phyloP scores from a whole-genome alignment of 2,329 filamentous ascomycete species.

The Exophiala bonariae region DNA sequence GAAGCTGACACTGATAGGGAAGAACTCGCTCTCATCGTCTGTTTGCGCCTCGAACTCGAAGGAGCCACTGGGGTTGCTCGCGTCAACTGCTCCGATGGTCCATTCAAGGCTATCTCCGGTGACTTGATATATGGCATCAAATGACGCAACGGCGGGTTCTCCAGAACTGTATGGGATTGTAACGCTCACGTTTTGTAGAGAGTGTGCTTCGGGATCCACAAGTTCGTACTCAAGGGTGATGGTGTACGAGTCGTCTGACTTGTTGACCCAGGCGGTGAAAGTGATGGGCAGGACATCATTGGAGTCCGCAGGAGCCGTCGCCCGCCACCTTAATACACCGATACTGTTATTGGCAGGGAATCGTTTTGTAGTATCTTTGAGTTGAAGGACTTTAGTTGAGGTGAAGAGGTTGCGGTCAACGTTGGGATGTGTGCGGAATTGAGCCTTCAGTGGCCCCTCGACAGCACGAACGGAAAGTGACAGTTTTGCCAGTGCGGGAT shows the following conservation, averaged over 20 bases:
- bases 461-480: conserved; percentile 78
- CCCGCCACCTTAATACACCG: conserved; percentile 89
- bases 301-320: conserved; percentile 77
- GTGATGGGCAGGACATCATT: conserved; percentile 82
- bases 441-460: conserved; percentile 62
- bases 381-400: conserved; percentile 78
- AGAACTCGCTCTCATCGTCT: conserved; percentile 89
- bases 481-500: conserved; percentile 85
- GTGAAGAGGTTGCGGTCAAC: conserved; percentile 89
- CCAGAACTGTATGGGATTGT: conserved; percentile 81
- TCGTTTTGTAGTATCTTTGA: conserved; percentile 81
- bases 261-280: conserved; percentile 97
- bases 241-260: conserved; percentile 78
- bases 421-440: conserved; percentile 95
- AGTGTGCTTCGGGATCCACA: conserved; percentile 65
- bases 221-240: conserved; percentile 96
- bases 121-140: conserved; percentile 92
- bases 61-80: conserved; percentile 76
- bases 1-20: conserved; percentile 93
- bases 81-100: conserved; percentile 83
- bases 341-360: conserved; percentile 96
- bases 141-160: conserved; percentile 87
- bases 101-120: conserved; percentile 91
- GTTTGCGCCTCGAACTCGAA: conserved; percentile 96
- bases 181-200: conserved; percentile 80